Conservation (phyloP, 345 rosid genomes). For the Kandelia obovata region DNA sequence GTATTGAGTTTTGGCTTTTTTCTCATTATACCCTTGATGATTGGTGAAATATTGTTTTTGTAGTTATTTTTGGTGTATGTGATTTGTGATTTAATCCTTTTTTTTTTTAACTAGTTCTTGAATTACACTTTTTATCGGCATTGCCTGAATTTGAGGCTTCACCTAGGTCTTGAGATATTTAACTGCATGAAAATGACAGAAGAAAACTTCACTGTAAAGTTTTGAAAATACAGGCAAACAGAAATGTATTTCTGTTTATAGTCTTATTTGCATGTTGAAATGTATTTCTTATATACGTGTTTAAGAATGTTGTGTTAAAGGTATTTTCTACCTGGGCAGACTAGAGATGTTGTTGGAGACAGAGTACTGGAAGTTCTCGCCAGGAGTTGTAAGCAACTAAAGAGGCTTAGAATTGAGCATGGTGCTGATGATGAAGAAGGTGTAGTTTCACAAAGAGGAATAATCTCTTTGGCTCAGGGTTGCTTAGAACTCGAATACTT, state of each 20-base stretch:
- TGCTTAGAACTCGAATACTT: constrained; percentile 71
- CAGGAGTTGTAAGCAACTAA: constrained; percentile 57
- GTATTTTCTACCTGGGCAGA: constrained; percentile 42
- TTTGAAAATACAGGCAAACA: too few species aligned
- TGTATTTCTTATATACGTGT: too few species aligned
- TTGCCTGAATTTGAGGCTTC: neutral
- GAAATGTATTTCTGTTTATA: neutral
- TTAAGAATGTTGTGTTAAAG: neutral
- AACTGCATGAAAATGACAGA: neutral
- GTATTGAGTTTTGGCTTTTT: too few species aligned
- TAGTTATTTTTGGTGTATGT: too few species aligned
- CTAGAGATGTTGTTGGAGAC: constrained; percentile 95
- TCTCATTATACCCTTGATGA: too few species aligned
- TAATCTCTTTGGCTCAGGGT: constrained; percentile 78
- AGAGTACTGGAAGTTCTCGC: constrained; percentile 85
- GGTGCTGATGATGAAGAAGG: constrained; percentile 95
- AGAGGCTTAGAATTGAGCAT: constrained; percentile 89
- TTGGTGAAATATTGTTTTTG: too few species aligned
- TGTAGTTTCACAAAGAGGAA: constrained; percentile 79
- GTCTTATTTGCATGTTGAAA: too few species aligned
- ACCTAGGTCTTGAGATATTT: neutral
- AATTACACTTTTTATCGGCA: too few species aligned
- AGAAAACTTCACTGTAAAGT: too few species aligned
- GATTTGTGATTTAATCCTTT: too few species aligned
- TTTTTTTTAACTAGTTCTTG: too few species aligned